phyloP scores from a whole-genome alignment of 1,284 basidiomycete species.

The Moesziomyces sp. region DNA sequence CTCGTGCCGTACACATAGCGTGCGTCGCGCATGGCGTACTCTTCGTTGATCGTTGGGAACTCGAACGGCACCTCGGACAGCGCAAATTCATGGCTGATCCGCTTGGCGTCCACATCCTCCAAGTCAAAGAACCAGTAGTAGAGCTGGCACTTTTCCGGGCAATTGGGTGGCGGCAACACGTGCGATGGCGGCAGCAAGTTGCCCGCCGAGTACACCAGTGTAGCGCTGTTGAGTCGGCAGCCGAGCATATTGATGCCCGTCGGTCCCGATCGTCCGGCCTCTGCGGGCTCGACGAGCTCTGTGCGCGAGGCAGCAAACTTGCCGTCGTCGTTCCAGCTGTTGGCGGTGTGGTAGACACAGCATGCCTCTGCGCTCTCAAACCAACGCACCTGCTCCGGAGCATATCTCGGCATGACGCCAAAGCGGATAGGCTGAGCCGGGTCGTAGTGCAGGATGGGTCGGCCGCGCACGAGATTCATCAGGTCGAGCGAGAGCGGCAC shows the following conservation, averaged over 20 bases:
- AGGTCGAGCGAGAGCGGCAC: slow-evolving; percentile 71
- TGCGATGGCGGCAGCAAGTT: slow-evolving; percentile 66
- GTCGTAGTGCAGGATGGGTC: slow-evolving; percentile 70
- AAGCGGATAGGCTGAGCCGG: slow-evolving; percentile 69
- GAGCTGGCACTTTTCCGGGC: slow-evolving; percentile 70
- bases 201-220: slow-evolving; percentile 71
- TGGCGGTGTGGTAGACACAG: slow-evolving; percentile 72
- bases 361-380: slow-evolving; percentile 69
- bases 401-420: slow-evolving; percentile 70
- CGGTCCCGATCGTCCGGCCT: background rate
- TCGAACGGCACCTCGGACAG: slow-evolving; percentile 71
- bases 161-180: slow-evolving; percentile 62
- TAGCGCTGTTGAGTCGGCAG: slow-evolving; percentile 70
- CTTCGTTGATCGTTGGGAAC: slow-evolving; percentile 69
- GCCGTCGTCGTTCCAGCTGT: slow-evolving; percentile 69
- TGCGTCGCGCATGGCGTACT: slow-evolving; percentile 66
- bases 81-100: slow-evolving; percentile 69
- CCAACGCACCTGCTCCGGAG: slow-evolving; percentile 66
- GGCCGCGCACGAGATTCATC: slow-evolving; percentile 69
- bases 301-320: slow-evolving; percentile 39
- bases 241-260: slow-evolving; percentile 69
- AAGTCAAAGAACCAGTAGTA: slow-evolving; percentile 70
- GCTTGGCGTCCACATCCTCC: slow-evolving; percentile 11
- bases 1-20: slow-evolving; percentile 69
- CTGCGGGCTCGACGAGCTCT: background rate